Conservation (phyloP, 192 early-diverging fungal genomes). For the Phycomyces blakesleeanus region DNA sequence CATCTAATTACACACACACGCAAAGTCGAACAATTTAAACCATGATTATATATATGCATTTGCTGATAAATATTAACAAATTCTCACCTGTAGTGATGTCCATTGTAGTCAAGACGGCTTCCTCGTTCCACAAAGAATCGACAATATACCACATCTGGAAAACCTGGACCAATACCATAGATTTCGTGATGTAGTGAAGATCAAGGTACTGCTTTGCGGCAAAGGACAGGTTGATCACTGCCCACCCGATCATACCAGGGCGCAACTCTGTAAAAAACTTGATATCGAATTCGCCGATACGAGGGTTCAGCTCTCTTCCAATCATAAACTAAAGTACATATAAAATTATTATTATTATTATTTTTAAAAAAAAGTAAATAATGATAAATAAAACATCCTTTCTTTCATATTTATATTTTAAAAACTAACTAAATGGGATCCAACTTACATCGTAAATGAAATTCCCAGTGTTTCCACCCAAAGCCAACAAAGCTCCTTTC, state of each 20-base stretch:
- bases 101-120: constrained; percentile 87
- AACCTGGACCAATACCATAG: constrained; percentile 71
- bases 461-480: constrained; percentile 91
- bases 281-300: constrained; percentile 78
- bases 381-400: background rate
- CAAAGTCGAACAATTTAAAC: no score
- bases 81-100: constrained; percentile 76
- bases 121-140: constrained; percentile 79
- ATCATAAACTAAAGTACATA: constrained; percentile 93
- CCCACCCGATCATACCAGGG: constrained; percentile 91
- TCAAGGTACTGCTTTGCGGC: constrained; percentile 71
- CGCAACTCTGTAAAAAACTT: constrained; percentile 94
- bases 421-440: no score
- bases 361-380: background rate
- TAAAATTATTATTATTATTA: background rate
- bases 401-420: background rate
- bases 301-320: constrained; percentile 94
- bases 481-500: constrained; percentile 60
- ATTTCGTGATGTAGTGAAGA: constrained; percentile 65
- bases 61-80: background rate
- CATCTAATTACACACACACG: no score
- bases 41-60: no score
- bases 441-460: constrained; percentile 71
- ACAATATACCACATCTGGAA: constrained; percentile 84
- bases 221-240: constrained; percentile 72